Conservation (phyloP, 495 filamentous ascomycete genomes). For the Astrocystis sublimbata region DNA sequence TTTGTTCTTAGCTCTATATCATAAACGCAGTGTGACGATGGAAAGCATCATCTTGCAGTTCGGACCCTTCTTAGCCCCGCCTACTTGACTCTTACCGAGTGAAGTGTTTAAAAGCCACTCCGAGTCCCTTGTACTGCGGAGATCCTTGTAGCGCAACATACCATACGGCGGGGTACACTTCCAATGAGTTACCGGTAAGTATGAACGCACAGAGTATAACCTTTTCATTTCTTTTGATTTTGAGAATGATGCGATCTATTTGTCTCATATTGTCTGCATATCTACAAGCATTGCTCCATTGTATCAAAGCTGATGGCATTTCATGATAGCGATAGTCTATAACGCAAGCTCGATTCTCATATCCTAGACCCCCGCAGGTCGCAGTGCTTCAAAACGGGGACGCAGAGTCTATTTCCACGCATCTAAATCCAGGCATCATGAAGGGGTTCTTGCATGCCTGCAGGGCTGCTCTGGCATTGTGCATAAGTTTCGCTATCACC, state of each 20-base stretch:
- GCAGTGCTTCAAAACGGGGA: neutral
- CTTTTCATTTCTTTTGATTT: neutral
- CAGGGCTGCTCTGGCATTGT: slow-evolving; percentile 19
- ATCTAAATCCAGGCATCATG: slow-evolving; percentile 22
- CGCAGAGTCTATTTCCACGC: neutral
- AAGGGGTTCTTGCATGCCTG: slow-evolving; percentile 16
- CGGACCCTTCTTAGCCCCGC: neutral
- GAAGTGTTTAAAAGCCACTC: neutral
- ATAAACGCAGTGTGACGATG: neutral
- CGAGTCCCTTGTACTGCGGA: slow-evolving; percentile 1
- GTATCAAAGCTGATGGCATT: neutral
- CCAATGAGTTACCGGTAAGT: neutral
- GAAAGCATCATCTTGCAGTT: neutral
- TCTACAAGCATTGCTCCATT: neutral
- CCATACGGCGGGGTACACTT: neutral
- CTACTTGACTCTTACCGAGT: neutral
- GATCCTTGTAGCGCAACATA: too few relatives aligned
- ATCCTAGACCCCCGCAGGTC: neutral
- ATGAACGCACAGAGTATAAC: neutral
- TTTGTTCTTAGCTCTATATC: neutral
- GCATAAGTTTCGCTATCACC: slow-evolving; percentile 7
- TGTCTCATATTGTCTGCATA: neutral
- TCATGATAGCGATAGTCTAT: neutral
- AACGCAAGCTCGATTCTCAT: neutral
- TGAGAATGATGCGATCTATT: neutral